Evolutionary conservation across 306 rosid genomes (phyloP).

Genomic region (Lupinus albus): DNA sequence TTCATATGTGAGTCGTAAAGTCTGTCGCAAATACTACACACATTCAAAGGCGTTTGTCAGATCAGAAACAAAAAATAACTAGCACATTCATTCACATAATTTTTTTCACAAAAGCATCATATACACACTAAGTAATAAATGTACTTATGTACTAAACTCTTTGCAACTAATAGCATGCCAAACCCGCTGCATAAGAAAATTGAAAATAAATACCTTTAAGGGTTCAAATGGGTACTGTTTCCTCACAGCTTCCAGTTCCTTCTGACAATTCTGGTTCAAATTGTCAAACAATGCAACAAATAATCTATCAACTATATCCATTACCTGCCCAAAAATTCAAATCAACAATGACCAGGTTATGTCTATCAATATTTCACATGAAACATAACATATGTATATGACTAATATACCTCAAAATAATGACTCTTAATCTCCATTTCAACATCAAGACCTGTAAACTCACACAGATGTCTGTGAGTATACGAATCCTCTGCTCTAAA

Average conservation of each 20-base stretch:
- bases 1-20: constrained; percentile 79
- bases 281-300: constrained; percentile 78
- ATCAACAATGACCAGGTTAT: constrained; percentile 23
- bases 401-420: constrained; percentile 74
- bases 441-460: constrained; percentile 90
- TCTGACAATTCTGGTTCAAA: constrained; percentile 64
- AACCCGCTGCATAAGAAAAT: not conserved
- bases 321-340: constrained; percentile 62
- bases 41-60: constrained; percentile 34
- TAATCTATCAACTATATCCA: constrained; percentile 72
- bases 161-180: constrained; percentile 2
- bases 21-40: constrained; percentile 85
- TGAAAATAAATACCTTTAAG: constrained; percentile 63
- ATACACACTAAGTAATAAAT: not conserved
- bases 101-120: constrained; percentile 8
- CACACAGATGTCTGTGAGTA: constrained; percentile 93
- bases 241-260: constrained; percentile 76
- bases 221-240: constrained; percentile 92
- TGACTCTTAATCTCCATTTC: constrained; percentile 87
- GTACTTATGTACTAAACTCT: not conserved
- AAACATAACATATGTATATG: constrained; percentile 1
- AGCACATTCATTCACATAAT: not conserved
- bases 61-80: constrained; percentile 30
- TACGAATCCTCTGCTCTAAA: constrained; percentile 88
- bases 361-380: constrained; percentile 23